These are phyloP conservation scores for Dryas integrifolia DNA, from an alignment of 331 rosid genomes.

Conservation along the genomic window DNA sequence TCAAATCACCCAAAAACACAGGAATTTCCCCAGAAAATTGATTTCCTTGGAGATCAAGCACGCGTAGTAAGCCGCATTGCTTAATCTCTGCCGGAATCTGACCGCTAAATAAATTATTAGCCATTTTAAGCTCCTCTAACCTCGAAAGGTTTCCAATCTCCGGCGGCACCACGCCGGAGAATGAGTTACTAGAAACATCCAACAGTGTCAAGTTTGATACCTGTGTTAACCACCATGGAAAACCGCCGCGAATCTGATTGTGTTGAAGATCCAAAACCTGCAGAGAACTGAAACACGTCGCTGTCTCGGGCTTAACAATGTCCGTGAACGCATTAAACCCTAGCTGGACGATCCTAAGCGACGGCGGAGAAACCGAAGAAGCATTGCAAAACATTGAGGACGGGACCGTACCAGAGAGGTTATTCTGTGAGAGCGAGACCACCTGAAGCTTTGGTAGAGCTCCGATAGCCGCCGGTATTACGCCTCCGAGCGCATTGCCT, in stretches of 20 bases:
- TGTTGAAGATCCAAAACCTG: slow-evolving; percentile 71
- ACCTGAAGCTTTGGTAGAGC: slow-evolving; percentile 78
- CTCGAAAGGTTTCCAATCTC: slow-evolving; percentile 47
- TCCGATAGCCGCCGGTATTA: slow-evolving; percentile 77
- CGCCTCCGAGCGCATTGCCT: slow-evolving; percentile 71
- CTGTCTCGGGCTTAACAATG: slow-evolving; percentile 46
- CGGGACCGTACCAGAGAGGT: slow-evolving; percentile 71
- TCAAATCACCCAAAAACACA: slow-evolving; percentile 52
- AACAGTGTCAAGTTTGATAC: slow-evolving; percentile 47
- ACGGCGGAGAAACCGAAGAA: slow-evolving; percentile 58
- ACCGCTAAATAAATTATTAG: slow-evolving; percentile 66
- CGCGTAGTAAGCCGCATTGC: slow-evolving; percentile 53
- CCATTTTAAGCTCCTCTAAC: slow-evolving; percentile 60
- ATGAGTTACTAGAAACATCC: slow-evolving; percentile 64
- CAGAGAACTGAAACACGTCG: slow-evolving; percentile 59
- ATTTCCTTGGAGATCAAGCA: slow-evolving; percentile 75
- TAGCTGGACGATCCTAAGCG: slow-evolving; percentile 72
- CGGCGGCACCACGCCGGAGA: slow-evolving; percentile 60
- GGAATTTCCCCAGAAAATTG: slow-evolving; percentile 59
- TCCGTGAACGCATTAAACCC: slow-evolving; percentile 79
- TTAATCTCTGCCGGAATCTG: slow-evolving; percentile 59
- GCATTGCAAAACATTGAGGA: slow-evolving; percentile 71
- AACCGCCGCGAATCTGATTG: slow-evolving; percentile 53
- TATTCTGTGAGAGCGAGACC: slow-evolving; percentile 66
- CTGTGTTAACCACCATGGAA: slow-evolving; percentile 69